Conservation (phyloP, 139 green algal species). For the Spirogloea muscicola region DNA sequence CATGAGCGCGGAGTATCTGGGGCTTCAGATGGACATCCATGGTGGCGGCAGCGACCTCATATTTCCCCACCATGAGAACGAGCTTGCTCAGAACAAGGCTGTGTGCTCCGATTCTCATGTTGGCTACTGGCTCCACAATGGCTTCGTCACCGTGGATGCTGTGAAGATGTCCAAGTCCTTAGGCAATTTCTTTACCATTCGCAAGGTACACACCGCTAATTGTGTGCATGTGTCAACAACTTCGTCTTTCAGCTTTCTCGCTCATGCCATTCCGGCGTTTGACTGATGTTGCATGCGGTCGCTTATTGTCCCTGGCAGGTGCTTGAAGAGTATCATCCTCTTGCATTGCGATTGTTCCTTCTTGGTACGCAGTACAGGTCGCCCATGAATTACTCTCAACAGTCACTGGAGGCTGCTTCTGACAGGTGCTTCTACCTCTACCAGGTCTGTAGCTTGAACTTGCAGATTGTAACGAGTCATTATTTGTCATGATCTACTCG, state of each 20-base stretch:
- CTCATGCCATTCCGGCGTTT: no score
- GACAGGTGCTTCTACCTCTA: conserved; percentile 86
- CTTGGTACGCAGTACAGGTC: conserved; percentile 85
- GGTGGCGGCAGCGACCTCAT: conserved; percentile 67
- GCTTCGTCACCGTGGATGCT: conserved; percentile 89
- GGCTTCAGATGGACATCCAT: conserved; percentile 51
- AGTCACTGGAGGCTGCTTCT: conserved; percentile 78
- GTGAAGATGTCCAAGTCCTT: conserved; percentile 98
- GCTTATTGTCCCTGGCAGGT: no score
- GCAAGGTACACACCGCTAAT: conserved; percentile 69
- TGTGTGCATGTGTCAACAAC: no score
- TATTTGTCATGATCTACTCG: not conserved
- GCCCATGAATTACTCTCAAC: conserved; percentile 84
- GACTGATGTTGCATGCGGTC: no score
- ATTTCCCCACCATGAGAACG: conserved; percentile 98
- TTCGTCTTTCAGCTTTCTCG: no score
- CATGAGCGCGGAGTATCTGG: conserved; percentile 76
- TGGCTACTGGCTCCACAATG: conserved; percentile 94
- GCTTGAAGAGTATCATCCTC: conserved; percentile 69
- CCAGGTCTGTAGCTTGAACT: conserved; percentile 52
- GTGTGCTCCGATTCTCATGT: no score
- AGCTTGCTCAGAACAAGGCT: conserved; percentile 80
- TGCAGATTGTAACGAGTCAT: no score
- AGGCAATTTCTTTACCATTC: conserved; percentile 98
- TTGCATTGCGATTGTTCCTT: conserved; percentile 91